These are phyloP conservation scores for Eucalyptus erythrocorys DNA, from an alignment of 345 rosid species.

Conservation along the genomic window DNA sequence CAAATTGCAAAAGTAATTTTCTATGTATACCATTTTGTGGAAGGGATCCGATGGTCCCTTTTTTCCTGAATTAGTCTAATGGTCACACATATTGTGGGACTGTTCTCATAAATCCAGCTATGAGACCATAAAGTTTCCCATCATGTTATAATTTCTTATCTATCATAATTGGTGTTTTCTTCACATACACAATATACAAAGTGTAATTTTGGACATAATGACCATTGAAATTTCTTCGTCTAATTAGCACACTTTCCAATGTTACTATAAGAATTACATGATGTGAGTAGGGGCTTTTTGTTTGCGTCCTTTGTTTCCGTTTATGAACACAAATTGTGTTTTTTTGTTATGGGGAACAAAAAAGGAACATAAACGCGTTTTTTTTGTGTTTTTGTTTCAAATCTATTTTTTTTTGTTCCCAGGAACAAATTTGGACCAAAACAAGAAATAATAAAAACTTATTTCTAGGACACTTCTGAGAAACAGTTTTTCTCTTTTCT, in stretches of 20 bases:
- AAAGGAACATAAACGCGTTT: too few relatives aligned
- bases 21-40: not conserved
- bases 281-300: too few relatives aligned
- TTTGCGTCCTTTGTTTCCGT: too few relatives aligned
- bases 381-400: too few relatives aligned
- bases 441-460: too few relatives aligned
- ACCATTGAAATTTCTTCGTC: rapidly evolving
- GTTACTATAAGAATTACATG: not conserved
- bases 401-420: too few relatives aligned
- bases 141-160: not conserved
- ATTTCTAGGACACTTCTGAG: too few relatives aligned
- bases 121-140: not conserved
- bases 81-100: not conserved
- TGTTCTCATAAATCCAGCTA: not conserved
- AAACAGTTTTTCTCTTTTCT: too few relatives aligned
- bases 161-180: not conserved
- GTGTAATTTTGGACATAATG: not conserved
- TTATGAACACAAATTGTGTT: too few relatives aligned
- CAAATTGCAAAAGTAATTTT: not conserved
- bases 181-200: not conserved
- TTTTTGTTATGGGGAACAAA: too few relatives aligned
- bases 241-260: not conserved
- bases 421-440: too few relatives aligned
- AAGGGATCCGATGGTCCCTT: not conserved
- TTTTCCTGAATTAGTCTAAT: not conserved